Evolutionary conservation across 2,329 filamentous ascomycete species (phyloP).

Genomic region (Fusarium algeriense): DNA sequence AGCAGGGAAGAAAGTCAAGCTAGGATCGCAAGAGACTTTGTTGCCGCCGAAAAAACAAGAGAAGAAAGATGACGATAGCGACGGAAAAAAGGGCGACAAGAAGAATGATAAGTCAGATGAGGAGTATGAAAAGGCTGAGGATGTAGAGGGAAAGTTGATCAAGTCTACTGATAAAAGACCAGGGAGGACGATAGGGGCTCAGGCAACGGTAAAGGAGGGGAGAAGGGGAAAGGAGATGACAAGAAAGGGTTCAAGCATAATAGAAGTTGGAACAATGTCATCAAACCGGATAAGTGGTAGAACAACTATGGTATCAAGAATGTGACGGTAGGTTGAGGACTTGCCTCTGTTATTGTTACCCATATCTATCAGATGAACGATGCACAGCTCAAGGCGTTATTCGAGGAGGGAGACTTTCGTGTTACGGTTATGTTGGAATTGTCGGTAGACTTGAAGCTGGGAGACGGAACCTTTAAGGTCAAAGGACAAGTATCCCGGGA

Average conservation of each 20-base stretch:
- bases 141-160: rapidly evolving
- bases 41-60: rapidly evolving
- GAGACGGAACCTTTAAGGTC: too few relatives aligned
- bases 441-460: too few relatives aligned
- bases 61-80: background rate
- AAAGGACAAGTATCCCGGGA: too few relatives aligned
- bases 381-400: too few relatives aligned
- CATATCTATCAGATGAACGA: too few relatives aligned
- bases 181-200: rapidly evolving
- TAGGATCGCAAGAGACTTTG: background rate
- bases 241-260: background rate
- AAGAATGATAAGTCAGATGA: background rate
- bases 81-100: background rate
- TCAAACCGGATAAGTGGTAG: background rate
- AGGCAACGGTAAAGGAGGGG: too few relatives aligned
- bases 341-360: too few relatives aligned
- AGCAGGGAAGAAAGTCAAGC: too few relatives aligned
- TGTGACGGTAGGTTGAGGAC: background rate
- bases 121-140: rapidly evolving
- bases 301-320: background rate
- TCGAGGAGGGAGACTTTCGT: too few relatives aligned
- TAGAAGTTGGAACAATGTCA: background rate
- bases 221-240: background rate
- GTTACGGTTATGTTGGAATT: too few relatives aligned
- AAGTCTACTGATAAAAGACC: too few relatives aligned